Conservation (phyloP, 371 early-diverging fungal species). For the Rhizopus stolonifer region DNA sequence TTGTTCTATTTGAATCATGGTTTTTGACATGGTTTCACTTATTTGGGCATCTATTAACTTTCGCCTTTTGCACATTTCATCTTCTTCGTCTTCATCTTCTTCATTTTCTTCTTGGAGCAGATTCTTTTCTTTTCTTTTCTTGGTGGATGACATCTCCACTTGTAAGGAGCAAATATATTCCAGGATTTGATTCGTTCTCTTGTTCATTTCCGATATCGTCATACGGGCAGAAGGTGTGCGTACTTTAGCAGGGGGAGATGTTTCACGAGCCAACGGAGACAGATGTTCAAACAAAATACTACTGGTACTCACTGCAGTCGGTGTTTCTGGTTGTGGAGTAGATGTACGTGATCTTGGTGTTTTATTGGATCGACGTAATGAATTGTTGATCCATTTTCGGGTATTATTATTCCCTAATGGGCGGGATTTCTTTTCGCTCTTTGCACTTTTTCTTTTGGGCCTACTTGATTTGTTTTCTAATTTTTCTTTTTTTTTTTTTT, state of each 20-base stretch:
- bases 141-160: constrained; percentile 41
- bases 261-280: constrained; percentile 20
- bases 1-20: constrained; percentile 7
- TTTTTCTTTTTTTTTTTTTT: constrained; percentile 11
- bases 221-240: constrained; percentile 48
- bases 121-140: constrained; percentile 10
- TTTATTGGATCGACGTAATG: constrained; percentile 9
- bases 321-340: constrained; percentile 24
- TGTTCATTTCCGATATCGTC: constrained; percentile 56
- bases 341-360: constrained; percentile 26
- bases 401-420: constrained; percentile 3
- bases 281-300: constrained; percentile 19
- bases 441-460: constrained; percentile 3
- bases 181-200: constrained; percentile 54
- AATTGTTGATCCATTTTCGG: constrained; percentile 1
- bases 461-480: constrained; percentile 9
- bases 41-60: constrained; percentile 18
- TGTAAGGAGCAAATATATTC: constrained; percentile 59
- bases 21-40: constrained; percentile 17
- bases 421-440: constrained; percentile 15
- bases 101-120: constrained; percentile 8
- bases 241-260: constrained; percentile 42
- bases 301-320: constrained; percentile 7
- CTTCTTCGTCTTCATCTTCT: constrained; percentile 17
- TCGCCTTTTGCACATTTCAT: constrained; percentile 5